Evolutionary conservation across 2,329 filamentous ascomycete species (phyloP).

Genomic region (Rutstroemia sp.): DNA sequence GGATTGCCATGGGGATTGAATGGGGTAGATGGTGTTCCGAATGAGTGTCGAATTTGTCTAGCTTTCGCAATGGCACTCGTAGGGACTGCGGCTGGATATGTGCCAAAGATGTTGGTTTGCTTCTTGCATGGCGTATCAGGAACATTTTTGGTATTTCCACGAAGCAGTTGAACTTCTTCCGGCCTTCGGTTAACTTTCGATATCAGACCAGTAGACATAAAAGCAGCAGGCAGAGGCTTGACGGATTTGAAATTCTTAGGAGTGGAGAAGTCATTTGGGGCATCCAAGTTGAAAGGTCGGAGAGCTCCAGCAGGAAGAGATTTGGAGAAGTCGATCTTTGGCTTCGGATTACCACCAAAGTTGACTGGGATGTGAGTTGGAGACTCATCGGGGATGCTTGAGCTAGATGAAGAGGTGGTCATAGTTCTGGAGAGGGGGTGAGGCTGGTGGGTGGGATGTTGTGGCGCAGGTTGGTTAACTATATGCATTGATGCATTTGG

Average conservation of each 20-base stretch:
- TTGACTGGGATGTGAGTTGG: conserved; percentile 52
- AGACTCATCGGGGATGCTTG: conserved; percentile 68
- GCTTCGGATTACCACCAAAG: conserved; percentile 45
- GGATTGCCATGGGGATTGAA: conserved; percentile 55
- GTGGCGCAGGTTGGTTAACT: conserved; percentile 30
- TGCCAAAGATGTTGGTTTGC: conserved; percentile 62
- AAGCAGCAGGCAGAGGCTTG: conserved; percentile 72
- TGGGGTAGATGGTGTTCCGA: conserved; percentile 74
- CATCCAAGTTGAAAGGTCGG: conserved; percentile 36
- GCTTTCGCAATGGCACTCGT: conserved; percentile 55
- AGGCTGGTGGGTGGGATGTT: conserved; percentile 41
- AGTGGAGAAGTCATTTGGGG: conserved; percentile 56
- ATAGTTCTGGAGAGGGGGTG: conserved; percentile 84
- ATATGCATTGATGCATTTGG: conserved; percentile 47
- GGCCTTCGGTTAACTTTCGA: conserved; percentile 88
- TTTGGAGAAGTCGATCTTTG: conserved; percentile 57
- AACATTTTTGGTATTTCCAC: conserved; percentile 57
- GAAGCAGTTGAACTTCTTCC: conserved; percentile 52
- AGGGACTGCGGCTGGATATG: conserved; percentile 49
- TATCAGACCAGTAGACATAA: conserved; percentile 89
- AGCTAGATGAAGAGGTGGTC: conserved; percentile 78
- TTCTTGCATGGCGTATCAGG: conserved; percentile 97
- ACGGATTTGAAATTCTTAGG: conserved; percentile 70
- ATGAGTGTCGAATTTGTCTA: conserved; percentile 61
- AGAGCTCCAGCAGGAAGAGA: conserved; percentile 64